These are phyloP conservation scores for Cryptosporidium canis DNA, from an alignment of 169 alveolate species.

Conservation along the genomic window DNA sequence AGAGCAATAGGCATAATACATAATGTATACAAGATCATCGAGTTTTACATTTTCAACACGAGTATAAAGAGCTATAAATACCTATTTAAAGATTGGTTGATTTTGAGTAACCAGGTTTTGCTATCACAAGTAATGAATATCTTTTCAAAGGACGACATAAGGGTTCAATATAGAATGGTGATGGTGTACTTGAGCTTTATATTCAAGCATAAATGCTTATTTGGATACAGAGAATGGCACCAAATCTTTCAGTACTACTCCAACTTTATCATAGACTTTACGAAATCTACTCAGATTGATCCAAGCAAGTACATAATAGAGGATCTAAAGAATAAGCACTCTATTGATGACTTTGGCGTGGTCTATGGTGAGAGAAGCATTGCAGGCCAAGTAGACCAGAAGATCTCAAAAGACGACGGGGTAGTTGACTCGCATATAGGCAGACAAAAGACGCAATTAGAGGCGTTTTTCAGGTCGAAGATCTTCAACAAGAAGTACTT, in stretches of 20 bases:
- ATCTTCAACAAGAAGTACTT: conserved; percentile 20
- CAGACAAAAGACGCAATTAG: neutral
- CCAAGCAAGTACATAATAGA: neutral
- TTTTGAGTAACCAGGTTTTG: neutral
- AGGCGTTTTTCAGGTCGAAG: conserved; percentile 20
- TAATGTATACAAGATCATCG: conserved; percentile 31
- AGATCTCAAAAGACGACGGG: neutral
- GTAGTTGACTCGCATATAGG: neutral
- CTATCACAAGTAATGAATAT: neutral
- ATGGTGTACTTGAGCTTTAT: neutral
- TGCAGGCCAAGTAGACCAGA: neutral
- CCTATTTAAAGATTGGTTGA: conserved; percentile 24
- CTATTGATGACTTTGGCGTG: conserved; percentile 30
- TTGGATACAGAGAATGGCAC: conserved; percentile 17
- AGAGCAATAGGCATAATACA: neutral
- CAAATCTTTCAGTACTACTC: conserved; percentile 4
- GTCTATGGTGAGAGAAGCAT: neutral
- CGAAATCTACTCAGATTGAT: conserved; percentile 3
- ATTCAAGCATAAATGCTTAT: neutral
- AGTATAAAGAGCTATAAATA: neutral
- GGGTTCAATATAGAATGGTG: conserved; percentile 1
- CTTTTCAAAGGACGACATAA: conserved; percentile 25
- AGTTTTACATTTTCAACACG: conserved; percentile 4
- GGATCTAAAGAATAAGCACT: conserved; percentile 2
- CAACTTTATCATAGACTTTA: neutral